Evolutionary conservation across 2,329 filamentous ascomycete genomes (phyloP).

Genomic region (Aspergillus tubingensis): DNA sequence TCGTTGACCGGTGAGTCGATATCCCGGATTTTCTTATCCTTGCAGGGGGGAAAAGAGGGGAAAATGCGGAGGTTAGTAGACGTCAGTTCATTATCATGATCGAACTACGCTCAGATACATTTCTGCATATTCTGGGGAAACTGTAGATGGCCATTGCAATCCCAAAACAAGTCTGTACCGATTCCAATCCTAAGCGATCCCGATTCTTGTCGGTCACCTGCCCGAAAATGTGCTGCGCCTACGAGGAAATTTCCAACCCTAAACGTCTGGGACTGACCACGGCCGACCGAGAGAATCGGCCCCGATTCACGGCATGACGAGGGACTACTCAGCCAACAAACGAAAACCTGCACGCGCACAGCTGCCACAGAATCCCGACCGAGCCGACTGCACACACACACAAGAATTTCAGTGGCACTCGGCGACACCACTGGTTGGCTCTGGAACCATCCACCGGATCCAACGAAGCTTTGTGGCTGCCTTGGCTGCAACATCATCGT

Average conservation of each 20-base stretch:
- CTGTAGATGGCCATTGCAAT: neutral
- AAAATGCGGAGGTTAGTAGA: constrained; percentile 18
- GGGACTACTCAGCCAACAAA: neutral
- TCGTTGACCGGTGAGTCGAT: constrained; percentile 18
- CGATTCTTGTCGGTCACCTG: neutral
- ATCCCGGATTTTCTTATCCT: constrained; percentile 2
- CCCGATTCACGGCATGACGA: constrained; percentile 9
- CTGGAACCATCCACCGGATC: constrained; percentile 12
- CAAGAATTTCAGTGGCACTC: constrained; percentile 6
- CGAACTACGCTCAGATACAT: neutral
- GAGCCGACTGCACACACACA: constrained; percentile 13
- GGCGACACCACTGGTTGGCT: constrained; percentile 6
- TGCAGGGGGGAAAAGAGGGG: constrained; percentile 16
- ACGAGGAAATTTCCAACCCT: neutral
- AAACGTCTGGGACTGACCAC: neutral
- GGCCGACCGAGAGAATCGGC: constrained; percentile 10
- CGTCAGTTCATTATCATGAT: constrained; percentile 1
- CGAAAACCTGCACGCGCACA: neutral
- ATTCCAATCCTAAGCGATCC: neutral
- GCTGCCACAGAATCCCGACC: constrained; percentile 11
- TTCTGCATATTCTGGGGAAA: neutral
- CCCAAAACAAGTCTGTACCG: neutral
- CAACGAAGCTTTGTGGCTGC: constrained; percentile 14
- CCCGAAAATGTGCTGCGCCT: neutral
- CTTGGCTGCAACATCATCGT: constrained; percentile 1